phyloP scores from a whole-genome alignment of 1,284 basidiomycete species.

The Meira nashicola region DNA sequence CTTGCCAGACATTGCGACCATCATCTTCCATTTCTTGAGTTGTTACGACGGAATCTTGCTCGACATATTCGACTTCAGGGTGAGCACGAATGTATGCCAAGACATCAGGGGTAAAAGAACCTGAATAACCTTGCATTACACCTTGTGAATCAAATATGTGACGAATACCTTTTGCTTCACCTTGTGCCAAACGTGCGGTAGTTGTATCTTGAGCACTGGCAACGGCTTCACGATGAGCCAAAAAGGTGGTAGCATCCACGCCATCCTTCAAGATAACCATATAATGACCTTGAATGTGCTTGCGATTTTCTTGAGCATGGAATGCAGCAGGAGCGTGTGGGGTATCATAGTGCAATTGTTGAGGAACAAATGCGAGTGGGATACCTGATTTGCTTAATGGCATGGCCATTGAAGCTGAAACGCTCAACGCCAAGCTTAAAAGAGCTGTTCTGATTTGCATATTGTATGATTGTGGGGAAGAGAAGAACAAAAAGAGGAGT shows the following conservation, averaged over 20 bases:
- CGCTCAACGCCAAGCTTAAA: neutral
- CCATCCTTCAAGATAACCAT: constrained; percentile 51
- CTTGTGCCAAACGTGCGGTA: constrained; percentile 33
- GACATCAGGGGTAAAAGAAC: constrained; percentile 70
- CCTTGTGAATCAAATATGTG: constrained; percentile 45
- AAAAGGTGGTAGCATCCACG: constrained; percentile 33
- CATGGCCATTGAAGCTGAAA: constrained; percentile 3
- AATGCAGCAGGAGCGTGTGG: constrained; percentile 8
- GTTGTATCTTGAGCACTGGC: constrained; percentile 32
- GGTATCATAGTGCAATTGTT: constrained; percentile 9
- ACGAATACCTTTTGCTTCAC: constrained; percentile 28
- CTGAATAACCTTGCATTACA: constrained; percentile 72
- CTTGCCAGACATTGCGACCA: constrained; percentile 36
- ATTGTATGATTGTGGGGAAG: neutral
- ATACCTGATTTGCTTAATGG: constrained; percentile 7
- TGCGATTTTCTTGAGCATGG: constrained; percentile 11
- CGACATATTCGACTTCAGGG: constrained; percentile 89
- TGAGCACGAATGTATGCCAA: constrained; percentile 74
- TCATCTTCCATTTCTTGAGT: constrained; percentile 44
- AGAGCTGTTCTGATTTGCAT: constrained; percentile 5
- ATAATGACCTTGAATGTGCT: constrained; percentile 43
- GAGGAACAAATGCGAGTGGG: constrained; percentile 16
- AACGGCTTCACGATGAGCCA: constrained; percentile 36
- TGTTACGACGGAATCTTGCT: constrained; percentile 64
- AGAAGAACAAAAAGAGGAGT: neutral